Evolutionary conservation across 73 alveolate species (phyloP).

Genomic region (Blepharisma japonicum): DNA sequence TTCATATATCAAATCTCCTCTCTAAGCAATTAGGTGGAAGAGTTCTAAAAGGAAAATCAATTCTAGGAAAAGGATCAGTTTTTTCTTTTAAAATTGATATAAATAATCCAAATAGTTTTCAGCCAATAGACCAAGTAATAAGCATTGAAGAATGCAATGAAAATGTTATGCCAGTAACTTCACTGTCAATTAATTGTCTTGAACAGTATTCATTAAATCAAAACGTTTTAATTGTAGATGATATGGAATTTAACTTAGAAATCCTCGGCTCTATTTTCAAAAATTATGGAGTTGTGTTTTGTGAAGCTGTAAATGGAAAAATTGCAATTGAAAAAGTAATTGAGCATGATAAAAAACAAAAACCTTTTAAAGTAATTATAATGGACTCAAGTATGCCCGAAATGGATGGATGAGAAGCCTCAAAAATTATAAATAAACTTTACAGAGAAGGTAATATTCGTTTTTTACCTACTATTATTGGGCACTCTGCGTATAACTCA

Average conservation of each 20-base stretch:
- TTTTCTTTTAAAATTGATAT: neutral
- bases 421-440: neutral
- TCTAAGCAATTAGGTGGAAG: neutral
- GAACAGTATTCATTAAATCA: neutral
- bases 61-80: neutral
- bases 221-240: neutral
- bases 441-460: neutral
- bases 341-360: neutral
- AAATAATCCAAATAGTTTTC: neutral
- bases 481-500: slow-evolving; percentile 10
- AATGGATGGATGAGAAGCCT: slow-evolving; percentile 21
- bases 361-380: neutral
- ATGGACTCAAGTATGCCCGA: neutral
- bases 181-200: neutral
- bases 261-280: neutral
- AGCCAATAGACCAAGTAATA: slow-evolving; percentile 4
- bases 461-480: neutral
- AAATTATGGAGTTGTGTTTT: neutral
- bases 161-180: neutral
- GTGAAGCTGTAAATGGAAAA: neutral
- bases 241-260: neutral
- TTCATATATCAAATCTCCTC: neutral
- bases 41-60: neutral
- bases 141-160: neutral
- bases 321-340: neutral